These are phyloP conservation scores for Sanghuangporus sanghuang DNA, from an alignment of 1,284 basidiomycete genomes.

Conservation along the genomic window DNA sequence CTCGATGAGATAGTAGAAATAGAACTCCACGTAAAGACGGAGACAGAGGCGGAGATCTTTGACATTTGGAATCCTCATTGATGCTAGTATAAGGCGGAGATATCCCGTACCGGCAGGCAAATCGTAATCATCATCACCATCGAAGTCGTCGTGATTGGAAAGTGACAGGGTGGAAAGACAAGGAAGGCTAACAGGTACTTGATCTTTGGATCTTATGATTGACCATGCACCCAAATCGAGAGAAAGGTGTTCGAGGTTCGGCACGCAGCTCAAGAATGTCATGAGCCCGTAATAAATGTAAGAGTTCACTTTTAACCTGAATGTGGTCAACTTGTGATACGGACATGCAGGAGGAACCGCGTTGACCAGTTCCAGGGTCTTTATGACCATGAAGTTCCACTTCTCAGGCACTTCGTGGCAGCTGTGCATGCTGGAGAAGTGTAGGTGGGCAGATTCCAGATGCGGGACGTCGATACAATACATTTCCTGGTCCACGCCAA, in stretches of 20 bases:
- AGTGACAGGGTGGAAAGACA: not conserved
- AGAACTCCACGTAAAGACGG: not conserved
- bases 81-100: not conserved
- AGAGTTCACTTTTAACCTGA: too few species aligned
- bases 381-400: too few species aligned
- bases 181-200: not conserved
- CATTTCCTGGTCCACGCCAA: not conserved
- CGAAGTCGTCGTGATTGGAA: not conserved
- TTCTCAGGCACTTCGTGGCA: too few species aligned
- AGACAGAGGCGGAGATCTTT: not conserved
- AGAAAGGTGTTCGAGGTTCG: too few species aligned
- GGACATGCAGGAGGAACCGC: too few species aligned
- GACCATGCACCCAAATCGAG: too few species aligned
- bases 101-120: not conserved
- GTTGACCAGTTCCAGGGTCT: too few species aligned
- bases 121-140: not conserved
- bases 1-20: not conserved
- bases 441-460: not conserved
- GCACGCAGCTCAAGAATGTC: too few species aligned
- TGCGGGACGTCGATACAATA: not conserved
- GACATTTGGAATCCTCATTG: not conserved
- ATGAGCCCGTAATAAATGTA: too few species aligned
- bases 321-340: too few species aligned
- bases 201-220: too few species aligned
- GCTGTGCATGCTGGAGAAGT: not conserved